Conservation (phyloP, 2,329 filamentous ascomycete genomes). For the Neofusicoccum umdonicola region DNA sequence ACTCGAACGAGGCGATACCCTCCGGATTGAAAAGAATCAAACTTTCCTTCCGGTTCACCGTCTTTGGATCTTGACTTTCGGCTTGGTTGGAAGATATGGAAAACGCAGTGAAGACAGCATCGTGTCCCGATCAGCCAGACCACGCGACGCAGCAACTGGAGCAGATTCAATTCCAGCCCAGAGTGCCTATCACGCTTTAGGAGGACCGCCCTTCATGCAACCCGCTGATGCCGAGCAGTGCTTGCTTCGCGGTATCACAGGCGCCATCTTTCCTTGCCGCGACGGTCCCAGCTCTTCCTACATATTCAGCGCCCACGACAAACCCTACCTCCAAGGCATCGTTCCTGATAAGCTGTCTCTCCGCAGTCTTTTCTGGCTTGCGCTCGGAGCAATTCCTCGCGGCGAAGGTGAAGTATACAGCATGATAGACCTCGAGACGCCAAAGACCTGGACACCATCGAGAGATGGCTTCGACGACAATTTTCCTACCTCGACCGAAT, state of each 20-base stretch:
- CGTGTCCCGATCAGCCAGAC: background rate
- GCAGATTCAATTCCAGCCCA: background rate
- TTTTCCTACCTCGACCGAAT: background rate
- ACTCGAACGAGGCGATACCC: background rate
- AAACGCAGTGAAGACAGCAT: background rate
- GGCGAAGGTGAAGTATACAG: background rate
- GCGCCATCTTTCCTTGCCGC: background rate
- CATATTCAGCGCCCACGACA: background rate
- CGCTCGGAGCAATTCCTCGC: background rate
- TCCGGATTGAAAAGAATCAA: background rate
- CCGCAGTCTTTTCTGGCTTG: background rate
- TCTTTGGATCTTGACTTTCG: background rate
- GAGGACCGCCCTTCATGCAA: background rate
- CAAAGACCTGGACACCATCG: background rate
- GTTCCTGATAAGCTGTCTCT: background rate
- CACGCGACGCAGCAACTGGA: background rate
- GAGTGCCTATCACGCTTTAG: background rate
- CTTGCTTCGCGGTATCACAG: background rate
- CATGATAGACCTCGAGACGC: background rate
- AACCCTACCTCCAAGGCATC: background rate
- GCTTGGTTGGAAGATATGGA: background rate
- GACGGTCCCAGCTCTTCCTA: background rate
- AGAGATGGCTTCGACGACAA: too few relatives aligned
- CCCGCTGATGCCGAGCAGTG: background rate
- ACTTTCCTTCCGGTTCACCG: background rate